phyloP scores from a whole-genome alignment of 106 monocot genomes.

The Posidonia australis region DNA sequence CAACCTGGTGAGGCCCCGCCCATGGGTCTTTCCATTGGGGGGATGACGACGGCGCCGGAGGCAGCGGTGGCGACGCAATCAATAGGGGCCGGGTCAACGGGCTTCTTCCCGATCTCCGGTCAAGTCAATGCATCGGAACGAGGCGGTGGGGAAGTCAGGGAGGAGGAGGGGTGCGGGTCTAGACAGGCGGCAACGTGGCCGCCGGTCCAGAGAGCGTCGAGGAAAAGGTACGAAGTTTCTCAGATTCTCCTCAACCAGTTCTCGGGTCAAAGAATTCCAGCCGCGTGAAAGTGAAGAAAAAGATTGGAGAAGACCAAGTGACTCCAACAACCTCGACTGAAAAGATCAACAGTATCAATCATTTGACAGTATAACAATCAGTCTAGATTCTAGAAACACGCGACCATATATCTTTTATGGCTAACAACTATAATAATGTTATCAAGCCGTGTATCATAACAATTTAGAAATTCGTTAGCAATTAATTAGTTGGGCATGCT shows the following conservation, averaged over 20 bases:
- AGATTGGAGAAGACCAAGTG: background rate
- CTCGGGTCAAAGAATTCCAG: background rate
- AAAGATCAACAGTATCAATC: background rate
- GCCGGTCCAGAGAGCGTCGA: conserved; percentile 1
- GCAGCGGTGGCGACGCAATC: background rate
- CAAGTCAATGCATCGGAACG: background rate
- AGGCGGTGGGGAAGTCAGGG: background rate
- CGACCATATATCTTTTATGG: too few relatives aligned
- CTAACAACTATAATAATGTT: too few relatives aligned
- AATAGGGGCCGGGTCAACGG: background rate
- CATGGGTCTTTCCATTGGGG: background rate
- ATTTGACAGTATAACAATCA: too few relatives aligned
- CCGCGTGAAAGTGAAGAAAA: background rate
- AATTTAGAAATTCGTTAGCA: too few relatives aligned
- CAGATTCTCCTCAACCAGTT: conserved; percentile 1
- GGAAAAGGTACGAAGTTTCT: conserved; percentile 1
- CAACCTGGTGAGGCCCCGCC: background rate
- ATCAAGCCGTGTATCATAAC: too few relatives aligned
- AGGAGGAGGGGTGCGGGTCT: background rate
- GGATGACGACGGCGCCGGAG: background rate
- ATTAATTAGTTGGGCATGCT: too few relatives aligned
- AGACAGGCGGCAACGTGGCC: background rate
- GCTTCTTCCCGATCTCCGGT: background rate
- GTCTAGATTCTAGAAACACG: too few relatives aligned
- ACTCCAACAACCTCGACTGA: background rate